phyloP scores from a whole-genome alignment of 2,329 filamentous ascomycete species.

The Thyridium curvatum region DNA sequence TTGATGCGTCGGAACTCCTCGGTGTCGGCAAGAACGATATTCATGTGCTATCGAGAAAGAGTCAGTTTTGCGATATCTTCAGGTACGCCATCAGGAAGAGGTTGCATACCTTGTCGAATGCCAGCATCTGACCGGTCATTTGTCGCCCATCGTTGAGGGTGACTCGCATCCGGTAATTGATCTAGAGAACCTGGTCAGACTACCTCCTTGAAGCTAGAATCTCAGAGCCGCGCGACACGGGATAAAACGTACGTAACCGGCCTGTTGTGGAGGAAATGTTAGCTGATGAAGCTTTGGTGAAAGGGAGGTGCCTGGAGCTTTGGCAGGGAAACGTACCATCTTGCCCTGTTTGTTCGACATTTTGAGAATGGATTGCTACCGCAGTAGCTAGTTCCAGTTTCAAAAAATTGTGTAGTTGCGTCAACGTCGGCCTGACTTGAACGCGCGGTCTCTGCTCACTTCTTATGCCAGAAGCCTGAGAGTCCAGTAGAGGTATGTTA shows the following conservation, averaged over 20 bases:
- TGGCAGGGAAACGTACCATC: conserved; percentile 70
- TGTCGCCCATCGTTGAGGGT: conserved; percentile 92
- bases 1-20: conserved; percentile 95
- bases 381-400: conserved; percentile 30
- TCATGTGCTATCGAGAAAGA: conserved; percentile 72
- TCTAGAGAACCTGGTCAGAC: conserved; percentile 48
- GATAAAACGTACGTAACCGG: conserved; percentile 59
- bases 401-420: conserved; percentile 37
- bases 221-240: conserved; percentile 7
- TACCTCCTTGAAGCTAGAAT: conserved; percentile 1
- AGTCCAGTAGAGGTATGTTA: conserved; percentile 30
- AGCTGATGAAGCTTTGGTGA: conserved; percentile 51
- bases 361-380: conserved; percentile 36
- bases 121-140: conserved; percentile 97
- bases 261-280: conserved; percentile 52
- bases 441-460: conserved; percentile 28
- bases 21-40: conserved; percentile 95
- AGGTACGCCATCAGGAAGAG: too few relatives aligned
- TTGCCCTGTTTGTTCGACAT: conserved; percentile 96
- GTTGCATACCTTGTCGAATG: conserved; percentile 86
- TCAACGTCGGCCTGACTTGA: conserved; percentile 28
- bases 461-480: conserved; percentile 29
- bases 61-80: too few relatives aligned
- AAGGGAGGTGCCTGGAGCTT: conserved; percentile 19
- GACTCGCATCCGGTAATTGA: conserved; percentile 99